These are phyloP conservation scores for Naganishia onofrii DNA, from an alignment of 768 basidiomycete species.

Conservation along the genomic window DNA sequence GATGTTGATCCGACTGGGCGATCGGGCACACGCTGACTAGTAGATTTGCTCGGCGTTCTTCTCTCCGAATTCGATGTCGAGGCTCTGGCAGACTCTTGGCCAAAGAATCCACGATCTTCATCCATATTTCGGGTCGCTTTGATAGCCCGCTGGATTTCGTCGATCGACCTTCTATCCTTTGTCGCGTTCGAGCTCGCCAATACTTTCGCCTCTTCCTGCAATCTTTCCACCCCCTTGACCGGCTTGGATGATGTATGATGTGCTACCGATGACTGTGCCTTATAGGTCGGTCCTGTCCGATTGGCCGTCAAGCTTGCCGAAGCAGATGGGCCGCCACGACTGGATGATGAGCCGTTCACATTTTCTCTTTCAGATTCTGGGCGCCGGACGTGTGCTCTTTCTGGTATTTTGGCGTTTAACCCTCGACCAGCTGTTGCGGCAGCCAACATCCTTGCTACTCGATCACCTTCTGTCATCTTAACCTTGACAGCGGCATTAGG, in stretches of 20 bases:
- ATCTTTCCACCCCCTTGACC: constrained; percentile 1
- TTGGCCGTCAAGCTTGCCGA: constrained; percentile 1
- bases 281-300: constrained; percentile 22
- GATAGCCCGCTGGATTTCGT: constrained; percentile 16
- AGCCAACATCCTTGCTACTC: constrained; percentile 17
- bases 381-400: not conserved
- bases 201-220: not conserved
- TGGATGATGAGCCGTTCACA: not conserved
- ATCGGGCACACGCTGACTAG: constrained; percentile 1
- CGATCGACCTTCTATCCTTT: constrained; percentile 21
- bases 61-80: not conserved
- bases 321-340: not conserved
- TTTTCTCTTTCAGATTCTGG: not conserved
- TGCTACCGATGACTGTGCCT: constrained; percentile 9
- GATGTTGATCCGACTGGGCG: not conserved
- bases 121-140: not conserved
- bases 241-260: constrained; percentile 15
- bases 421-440: constrained; percentile 20
- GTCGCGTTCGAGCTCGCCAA: not conserved
- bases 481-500: not conserved
- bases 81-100: not conserved
- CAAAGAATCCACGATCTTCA: constrained; percentile 18
- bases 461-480: constrained; percentile 17
- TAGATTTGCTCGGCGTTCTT: not conserved
- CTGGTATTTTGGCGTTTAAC: constrained; percentile 18